Base-by-base conservation (phyloP, 768 basidiomycete species). In the Agrocybe chaxingu region DNA sequence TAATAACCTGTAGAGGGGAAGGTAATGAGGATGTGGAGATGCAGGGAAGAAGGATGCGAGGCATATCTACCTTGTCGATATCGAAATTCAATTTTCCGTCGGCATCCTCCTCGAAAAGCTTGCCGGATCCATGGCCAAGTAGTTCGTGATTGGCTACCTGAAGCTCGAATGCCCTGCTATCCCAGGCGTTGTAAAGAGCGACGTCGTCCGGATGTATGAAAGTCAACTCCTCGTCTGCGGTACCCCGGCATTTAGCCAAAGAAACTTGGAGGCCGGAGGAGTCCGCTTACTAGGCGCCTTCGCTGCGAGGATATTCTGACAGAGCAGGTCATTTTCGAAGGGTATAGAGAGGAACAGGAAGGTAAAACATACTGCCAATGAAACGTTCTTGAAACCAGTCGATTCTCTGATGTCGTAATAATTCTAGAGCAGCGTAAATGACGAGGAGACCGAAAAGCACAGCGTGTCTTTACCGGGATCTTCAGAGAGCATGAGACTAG, bases 131-230 rank as follows among this genome's bases (percentile, higher is more conserved):
- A 55, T 94, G 89, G 0, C 92, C 92, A 10, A 93, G 79, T 1
- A 94, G 71, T 58, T 94, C 92, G 64, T 94, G 92, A 62, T 90
- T 92, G 8, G 92, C 92, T 13, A 95, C 92, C 59, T 93, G 92
- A 0, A 95, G 72, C 57, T 93, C 91, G 58, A 93, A 93, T 0
- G 89, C 81, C 12, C 79, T 76, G 33, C 74, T 79, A 53, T 92
- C 87, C 90, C 89, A 93, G 33, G 76, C 71, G 58, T 87, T 84
- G 69, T 88, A 92, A 10, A 89, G 69, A 7, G 75, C 78, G 18
- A 81, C 74, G 60, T 94, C 92, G 51, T 85, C 83, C 8, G 87
- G 86, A 45, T 88, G 86, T 46, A 93, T 79, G 65, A 95, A 94
- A 0, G 91, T 90, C 19, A 89, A 62, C 61, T 84, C 80, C 63